These are phyloP conservation scores for Cutaneotrichosporon sp. DNA, from an alignment of 1,284 basidiomycete species.

Conservation along the genomic window DNA sequence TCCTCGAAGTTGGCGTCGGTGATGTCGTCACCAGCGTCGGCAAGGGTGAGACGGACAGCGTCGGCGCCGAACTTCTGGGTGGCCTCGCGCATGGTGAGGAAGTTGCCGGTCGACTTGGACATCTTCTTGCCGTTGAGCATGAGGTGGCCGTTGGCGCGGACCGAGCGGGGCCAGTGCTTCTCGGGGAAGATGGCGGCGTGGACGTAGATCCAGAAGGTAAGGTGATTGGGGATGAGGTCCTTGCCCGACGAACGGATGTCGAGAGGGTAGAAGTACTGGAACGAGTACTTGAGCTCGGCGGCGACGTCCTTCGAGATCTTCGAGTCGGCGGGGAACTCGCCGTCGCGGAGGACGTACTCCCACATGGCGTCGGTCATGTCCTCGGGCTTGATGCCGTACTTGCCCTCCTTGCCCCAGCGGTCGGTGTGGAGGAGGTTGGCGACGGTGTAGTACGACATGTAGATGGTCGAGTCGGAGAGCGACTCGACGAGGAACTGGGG, in stretches of 20 bases:
- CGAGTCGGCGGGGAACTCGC: slow-evolving; percentile 68
- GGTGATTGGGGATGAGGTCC: slow-evolving; percentile 93
- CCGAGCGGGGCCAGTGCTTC: slow-evolving; percentile 87
- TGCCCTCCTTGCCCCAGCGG: slow-evolving; percentile 78
- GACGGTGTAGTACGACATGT: slow-evolving; percentile 98
- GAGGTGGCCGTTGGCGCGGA: slow-evolving; percentile 95
- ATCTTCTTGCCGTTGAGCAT: slow-evolving; percentile 99
- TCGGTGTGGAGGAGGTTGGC: slow-evolving; percentile 80
- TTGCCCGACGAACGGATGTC: slow-evolving; percentile 99
- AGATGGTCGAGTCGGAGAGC: slow-evolving; percentile 96
- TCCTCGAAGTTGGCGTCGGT: slow-evolving; percentile 95
- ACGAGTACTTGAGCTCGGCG: slow-evolving; percentile 84
- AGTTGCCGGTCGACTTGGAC: slow-evolving; percentile 84
- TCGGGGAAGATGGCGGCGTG: slow-evolving; percentile 94
- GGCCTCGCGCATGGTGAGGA: slow-evolving; percentile 55
- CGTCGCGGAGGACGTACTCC: slow-evolving; percentile 87
- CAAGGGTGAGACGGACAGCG: slow-evolving; percentile 86
- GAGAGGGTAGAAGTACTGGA: slow-evolving; percentile 98
- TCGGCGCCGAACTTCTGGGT: slow-evolving; percentile 54
- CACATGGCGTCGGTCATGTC: slow-evolving; percentile 98
- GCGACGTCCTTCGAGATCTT: slow-evolving; percentile 71
- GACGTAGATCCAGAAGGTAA: slow-evolving; percentile 93
- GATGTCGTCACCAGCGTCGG: slow-evolving; percentile 96
- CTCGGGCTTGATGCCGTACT: slow-evolving; percentile 80
- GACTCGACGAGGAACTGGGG: slow-evolving; percentile 95